Conservation (phyloP, 352 stramenopile genomes). For the Saprolegnia parasitica region DNA sequence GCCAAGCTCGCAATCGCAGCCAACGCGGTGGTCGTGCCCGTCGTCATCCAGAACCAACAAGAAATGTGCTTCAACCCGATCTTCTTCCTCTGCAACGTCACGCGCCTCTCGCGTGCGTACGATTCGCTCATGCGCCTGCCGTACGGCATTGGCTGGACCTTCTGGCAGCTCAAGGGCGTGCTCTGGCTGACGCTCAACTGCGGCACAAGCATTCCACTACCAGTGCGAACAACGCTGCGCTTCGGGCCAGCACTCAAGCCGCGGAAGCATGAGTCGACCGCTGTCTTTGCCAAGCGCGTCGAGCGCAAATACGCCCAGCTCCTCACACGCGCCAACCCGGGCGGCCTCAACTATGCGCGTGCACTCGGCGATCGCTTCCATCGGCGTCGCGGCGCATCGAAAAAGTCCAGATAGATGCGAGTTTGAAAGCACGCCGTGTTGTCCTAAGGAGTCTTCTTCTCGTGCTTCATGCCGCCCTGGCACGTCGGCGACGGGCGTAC, state of each 20-base stretch:
- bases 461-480: slow-evolving; percentile 61
- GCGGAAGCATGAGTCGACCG: background rate
- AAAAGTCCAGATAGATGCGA: no score
- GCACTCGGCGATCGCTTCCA: background rate
- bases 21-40: background rate
- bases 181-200: slow-evolving; percentile 6
- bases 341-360: background rate
- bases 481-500: slow-evolving; percentile 69
- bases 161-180: slow-evolving; percentile 3
- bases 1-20: background rate
- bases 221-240: background rate
- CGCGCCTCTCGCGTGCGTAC: background rate
- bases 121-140: background rate
- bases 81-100: slow-evolving; percentile 3
- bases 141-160: slow-evolving; percentile 1
- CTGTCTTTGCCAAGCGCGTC: background rate
- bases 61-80: slow-evolving; percentile 14
- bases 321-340: background rate
- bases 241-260: background rate
- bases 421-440: no score
- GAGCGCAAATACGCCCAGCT: slow-evolving; percentile 4
- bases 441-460: slow-evolving; percentile 27
- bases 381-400: background rate
- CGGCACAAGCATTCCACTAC: slow-evolving; percentile 8
- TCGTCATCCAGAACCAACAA: background rate